Base-by-base conservation (phyloP, 129 eudicot species). In the Ambrosia trifida region DNA sequence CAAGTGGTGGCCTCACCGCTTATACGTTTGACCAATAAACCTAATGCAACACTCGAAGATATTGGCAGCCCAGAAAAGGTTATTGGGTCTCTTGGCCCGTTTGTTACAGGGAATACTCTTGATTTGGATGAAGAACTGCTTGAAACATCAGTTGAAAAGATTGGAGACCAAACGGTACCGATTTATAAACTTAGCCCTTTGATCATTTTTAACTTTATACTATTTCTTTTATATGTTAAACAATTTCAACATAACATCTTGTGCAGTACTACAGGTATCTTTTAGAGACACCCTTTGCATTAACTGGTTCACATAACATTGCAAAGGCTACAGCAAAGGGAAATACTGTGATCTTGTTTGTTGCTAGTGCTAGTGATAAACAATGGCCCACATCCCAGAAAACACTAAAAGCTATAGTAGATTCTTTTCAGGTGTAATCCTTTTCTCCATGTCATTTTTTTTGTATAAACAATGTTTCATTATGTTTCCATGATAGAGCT, bases 311-410 rank as follows among this genome's bases (percentile, higher is more conserved):
- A 46, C 99, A 95, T 86, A 95, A 90, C 83, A 94, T 95, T 41
- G 99, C 99, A 13, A 95, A 95, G 78, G 99, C 97, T 51, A 95
- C 99, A 19, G 97, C 97, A 19, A 95, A 90, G 70, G 97, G 99
- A 60, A 90, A 66, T 80, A 95, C 99, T 0, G 91, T 90, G 7
- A 64, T 95, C 58, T 83, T 95, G 46, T 95, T 90, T 70, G 99
- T 95, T 68, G 97, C 84, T 57, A 95, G 99, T 80, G 99, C 97
- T 38, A 87, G 45, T 59, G 99, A 94, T 72, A 94, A 84, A 59
- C 99, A 95, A 82, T 95, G 99, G 99, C 88, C 76, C 36, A 74
- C 94, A 36, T 86, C 94, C 14, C 73, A 90, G 85, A 84, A 90
- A 70, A 88, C 91, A 9, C 74, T 95, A 66, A 80, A 88, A 74